A percentile compares a stretch with the other conserved stretches of the same genome.
Conservation (phyloP, 495 filamentous ascomycete genomes). For the Aspergillus egyptiacus region DNA sequence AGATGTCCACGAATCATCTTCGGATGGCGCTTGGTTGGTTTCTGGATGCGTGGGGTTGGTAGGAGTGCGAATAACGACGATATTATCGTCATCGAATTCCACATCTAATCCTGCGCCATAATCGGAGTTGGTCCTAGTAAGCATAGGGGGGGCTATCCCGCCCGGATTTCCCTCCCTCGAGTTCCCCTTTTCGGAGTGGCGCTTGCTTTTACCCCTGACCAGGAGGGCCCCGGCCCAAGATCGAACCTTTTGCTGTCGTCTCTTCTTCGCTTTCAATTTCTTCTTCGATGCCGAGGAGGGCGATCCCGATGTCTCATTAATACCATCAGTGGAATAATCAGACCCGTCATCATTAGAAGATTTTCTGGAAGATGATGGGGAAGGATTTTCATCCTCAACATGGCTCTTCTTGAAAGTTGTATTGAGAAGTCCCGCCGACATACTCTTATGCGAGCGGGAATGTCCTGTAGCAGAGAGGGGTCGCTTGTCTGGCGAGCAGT, state of each 20-base stretch:
- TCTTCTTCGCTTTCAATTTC: slow-evolving; percentile 52
- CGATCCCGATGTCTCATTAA: slow-evolving; percentile 16
- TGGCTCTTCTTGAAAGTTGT: slow-evolving; percentile 19
- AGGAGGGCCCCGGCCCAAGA: slow-evolving; percentile 76
- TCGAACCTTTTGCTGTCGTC: slow-evolving; percentile 73
- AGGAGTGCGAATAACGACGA: slow-evolving; percentile 44
- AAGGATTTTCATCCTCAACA: slow-evolving; percentile 22
- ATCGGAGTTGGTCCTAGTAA: slow-evolving; percentile 39
- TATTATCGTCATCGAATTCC: slow-evolving; percentile 50
- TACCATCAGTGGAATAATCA: slow-evolving; percentile 24
- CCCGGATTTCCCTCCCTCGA: slow-evolving; percentile 23
- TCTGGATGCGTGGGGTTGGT: slow-evolving; percentile 31
- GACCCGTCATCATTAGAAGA: slow-evolving; percentile 34
- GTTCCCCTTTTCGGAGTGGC: slow-evolving; percentile 33
- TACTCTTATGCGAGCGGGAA: slow-evolving; percentile 32
- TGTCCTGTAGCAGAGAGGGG: slow-evolving; percentile 34
- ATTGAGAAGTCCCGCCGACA: slow-evolving; percentile 28
- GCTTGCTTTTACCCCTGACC: slow-evolving; percentile 55
- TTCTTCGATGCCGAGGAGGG: slow-evolving; percentile 21
- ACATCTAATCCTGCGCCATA: slow-evolving; percentile 42
- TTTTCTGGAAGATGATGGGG: slow-evolving; percentile 23
- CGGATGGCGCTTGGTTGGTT: slow-evolving; percentile 20
- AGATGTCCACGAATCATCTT: slow-evolving; percentile 22
- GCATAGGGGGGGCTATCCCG: slow-evolving; percentile 38
- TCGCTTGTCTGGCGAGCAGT: slow-evolving; percentile 25